A percentile compares a stretch with the other conserved stretches of the same genome.
Conservation (phyloP, 257 asterid genomes). For the Lycium barbarum region DNA sequence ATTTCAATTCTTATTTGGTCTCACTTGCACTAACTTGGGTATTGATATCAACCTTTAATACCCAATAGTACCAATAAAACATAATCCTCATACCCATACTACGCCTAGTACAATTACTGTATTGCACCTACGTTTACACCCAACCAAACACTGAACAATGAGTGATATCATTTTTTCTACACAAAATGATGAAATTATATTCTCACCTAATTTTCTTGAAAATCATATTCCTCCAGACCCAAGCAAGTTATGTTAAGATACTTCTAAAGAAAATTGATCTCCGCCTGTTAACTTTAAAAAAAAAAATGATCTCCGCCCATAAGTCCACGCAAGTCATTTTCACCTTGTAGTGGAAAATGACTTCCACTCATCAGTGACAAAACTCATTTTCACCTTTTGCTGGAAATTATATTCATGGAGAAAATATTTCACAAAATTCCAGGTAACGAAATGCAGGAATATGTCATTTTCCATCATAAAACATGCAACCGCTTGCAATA, state of each 20-base stretch:
- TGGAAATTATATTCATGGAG: neutral
- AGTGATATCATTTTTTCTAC: neutral
- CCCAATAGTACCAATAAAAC: neutral
- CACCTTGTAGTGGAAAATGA: neutral
- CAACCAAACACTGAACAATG: neutral
- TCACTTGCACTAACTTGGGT: constrained; percentile 8
- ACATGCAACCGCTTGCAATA: neutral
- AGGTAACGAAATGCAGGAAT: neutral
- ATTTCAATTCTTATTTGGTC: neutral
- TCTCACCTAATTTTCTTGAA: neutral
- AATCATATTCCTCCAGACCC: neutral
- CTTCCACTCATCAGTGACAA: neutral
- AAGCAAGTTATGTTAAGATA: neutral
- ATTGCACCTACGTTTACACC: neutral
- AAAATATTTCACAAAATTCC: neutral
- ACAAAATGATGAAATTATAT: neutral
- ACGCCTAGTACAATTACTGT: neutral
- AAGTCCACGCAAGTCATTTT: neutral
- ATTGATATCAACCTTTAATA: constrained; percentile 11
- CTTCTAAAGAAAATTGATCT: neutral
- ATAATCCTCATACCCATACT: neutral
- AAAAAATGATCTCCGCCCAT: neutral
- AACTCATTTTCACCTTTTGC: neutral
- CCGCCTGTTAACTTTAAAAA: neutral
- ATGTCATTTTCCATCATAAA: constrained; percentile 16